Evolutionary conservation across 495 filamentous ascomycete genomes (phyloP).

Genomic region (Penicillium argentinense): DNA sequence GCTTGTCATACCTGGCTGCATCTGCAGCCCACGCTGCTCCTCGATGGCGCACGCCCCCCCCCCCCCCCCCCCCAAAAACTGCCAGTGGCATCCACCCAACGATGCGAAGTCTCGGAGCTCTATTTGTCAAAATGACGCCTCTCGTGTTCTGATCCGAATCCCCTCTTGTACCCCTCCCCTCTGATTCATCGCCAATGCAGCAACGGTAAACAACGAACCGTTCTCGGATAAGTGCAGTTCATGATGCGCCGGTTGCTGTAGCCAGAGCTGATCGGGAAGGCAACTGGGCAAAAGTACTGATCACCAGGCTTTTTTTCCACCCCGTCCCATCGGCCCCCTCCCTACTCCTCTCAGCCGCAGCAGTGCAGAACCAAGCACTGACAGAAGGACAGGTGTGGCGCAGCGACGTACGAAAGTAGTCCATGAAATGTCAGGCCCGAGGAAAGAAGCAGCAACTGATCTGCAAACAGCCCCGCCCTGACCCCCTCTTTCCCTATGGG

Average conservation of each 20-base stretch:
- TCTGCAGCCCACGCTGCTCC: conserved; percentile 8
- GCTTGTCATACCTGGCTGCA: conserved; percentile 22
- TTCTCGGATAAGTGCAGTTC: no score
- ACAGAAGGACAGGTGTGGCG: conserved; percentile 19
- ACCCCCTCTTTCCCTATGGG: not conserved
- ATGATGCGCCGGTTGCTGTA: conserved; percentile 4
- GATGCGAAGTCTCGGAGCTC: no score
- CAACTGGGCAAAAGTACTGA: conserved; percentile 12
- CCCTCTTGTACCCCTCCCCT: no score
- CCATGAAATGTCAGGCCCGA: not conserved
- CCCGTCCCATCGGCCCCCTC: no score
- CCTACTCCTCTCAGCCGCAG: conserved; percentile 6
- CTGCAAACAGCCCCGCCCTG: not conserved
- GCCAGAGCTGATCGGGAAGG: conserved; percentile 1
- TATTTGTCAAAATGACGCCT: no score
- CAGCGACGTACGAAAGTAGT: conserved; percentile 2
- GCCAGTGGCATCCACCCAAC: conserved; percentile 1
- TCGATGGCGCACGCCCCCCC: not conserved
- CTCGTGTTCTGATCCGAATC: no score
- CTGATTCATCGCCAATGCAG: no score
- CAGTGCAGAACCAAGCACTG: not conserved
- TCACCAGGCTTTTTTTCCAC: not conserved
- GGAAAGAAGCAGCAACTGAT: not conserved
- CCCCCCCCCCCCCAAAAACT: not conserved
- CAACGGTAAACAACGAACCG: no score